Evolutionary conservation across 139 green algal genomes (phyloP).

Genomic region (Asterochloris sp.): DNA sequence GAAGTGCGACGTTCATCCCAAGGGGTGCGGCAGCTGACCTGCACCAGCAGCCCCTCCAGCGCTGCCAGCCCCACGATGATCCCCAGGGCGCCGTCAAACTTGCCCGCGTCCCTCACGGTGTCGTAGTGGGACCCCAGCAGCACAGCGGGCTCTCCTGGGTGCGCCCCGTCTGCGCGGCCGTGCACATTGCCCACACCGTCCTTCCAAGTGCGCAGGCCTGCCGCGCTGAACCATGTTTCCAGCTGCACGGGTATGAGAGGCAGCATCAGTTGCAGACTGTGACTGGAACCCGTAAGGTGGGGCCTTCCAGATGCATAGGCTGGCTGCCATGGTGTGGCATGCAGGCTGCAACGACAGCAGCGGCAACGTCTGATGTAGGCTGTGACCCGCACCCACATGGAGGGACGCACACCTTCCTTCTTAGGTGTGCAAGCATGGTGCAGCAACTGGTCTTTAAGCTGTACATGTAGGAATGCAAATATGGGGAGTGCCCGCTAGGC

Average conservation of each 20-base stretch:
- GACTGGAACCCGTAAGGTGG: background rate
- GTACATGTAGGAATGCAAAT: background rate
- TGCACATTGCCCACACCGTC: slow-evolving; percentile 85
- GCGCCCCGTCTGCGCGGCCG: slow-evolving; percentile 40
- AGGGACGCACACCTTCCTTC: background rate
- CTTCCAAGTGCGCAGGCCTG: slow-evolving; percentile 67
- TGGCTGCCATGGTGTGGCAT: background rate
- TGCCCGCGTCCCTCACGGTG: slow-evolving; percentile 88
- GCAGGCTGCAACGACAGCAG: background rate
- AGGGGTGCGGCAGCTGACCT: slow-evolving; percentile 8
- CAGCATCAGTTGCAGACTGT: background rate
- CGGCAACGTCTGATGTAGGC: background rate
- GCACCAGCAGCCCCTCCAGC: slow-evolving; percentile 63
- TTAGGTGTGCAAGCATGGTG: background rate
- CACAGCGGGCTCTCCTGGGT: slow-evolving; percentile 29
- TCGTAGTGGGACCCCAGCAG: slow-evolving; percentile 91
- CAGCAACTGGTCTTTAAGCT: background rate
- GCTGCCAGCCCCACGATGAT: slow-evolving; percentile 75
- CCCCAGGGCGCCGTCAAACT: slow-evolving; percentile 85
- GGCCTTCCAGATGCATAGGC: background rate
- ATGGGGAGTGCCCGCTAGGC: no score
- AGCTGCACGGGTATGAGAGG: slow-evolving; percentile 26
- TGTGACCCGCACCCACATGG: no score
- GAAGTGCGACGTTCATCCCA: background rate
- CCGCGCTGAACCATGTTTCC: slow-evolving; percentile 63